Base-by-base conservation (phyloP, 139 green algal genomes). In the Chlorella vulgaris region DNA sequence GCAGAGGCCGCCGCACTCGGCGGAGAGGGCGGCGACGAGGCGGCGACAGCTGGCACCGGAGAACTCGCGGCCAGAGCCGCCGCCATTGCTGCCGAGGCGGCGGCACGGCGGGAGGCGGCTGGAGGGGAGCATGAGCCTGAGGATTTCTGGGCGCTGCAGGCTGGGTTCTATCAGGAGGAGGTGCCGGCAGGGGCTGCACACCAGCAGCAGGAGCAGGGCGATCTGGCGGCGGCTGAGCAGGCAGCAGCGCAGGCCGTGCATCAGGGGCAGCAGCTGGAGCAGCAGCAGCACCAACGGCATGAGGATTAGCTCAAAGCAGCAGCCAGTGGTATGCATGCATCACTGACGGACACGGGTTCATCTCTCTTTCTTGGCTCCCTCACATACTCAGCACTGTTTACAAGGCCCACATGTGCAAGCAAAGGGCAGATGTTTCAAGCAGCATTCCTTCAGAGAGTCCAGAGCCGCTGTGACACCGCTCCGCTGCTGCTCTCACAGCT, bases 91-190 rank as follows among this genome's bases (percentile, higher is more conserved):
- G 70, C 70, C 15, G 47, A 35, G 47, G 69, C 43, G 13, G 69
- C 69, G 2, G 36, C 26, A 19, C 68, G 62, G 73, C 51, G 51
- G 53, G 24, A 53, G 51, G 36, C 24, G 26, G 73, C 26, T 0
- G 65, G 6, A 4, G 53, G 36, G 3, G 51, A 21, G 47, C 47
- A 50, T 31, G 40, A 78, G 73, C 53, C 58, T 3, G 69, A 78
- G 28, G 65, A 83, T 29, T 83, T 78, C 39, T 69, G 78, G 67
- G 39, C 42, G 28, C 68, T 74, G 78, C 69, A 76, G 68, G 67
- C 21, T 18, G 47, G 58, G n/a, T 83, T 83, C 36, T 78, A 83
- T 58, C n/a, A n/a, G n/a, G n/a, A n/a, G n/a, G n/a, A n/a, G n/a
- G n/a, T n/a, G n/a, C n/a, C n/a, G n/a, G n/a, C n/a, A n/a, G n/a